phyloP scores from a whole-genome alignment of 2,329 filamentous ascomycete species.

The Biscogniauxia mediterranea region DNA sequence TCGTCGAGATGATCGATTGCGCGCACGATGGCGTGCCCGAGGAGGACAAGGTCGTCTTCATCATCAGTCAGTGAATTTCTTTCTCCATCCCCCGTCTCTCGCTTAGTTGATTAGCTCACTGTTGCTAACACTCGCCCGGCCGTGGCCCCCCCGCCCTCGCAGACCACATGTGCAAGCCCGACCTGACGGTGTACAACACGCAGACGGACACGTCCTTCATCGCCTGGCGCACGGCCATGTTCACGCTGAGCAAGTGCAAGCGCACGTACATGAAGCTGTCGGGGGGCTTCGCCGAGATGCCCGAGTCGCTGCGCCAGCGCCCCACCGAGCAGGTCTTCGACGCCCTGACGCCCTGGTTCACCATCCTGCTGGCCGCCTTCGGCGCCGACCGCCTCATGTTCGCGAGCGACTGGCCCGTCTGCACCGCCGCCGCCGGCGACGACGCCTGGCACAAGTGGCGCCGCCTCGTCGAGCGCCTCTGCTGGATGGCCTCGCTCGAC shows the following conservation, averaged over 20 bases:
- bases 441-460: slow-evolving; percentile 76
- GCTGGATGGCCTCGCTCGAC: slow-evolving; percentile 60
- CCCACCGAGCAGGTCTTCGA: slow-evolving; percentile 58
- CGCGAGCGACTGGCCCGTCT: slow-evolving; percentile 91
- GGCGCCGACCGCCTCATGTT: slow-evolving; percentile 77
- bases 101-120: too few relatives aligned
- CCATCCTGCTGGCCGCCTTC: slow-evolving; percentile 70
- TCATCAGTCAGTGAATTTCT: slow-evolving; percentile 68
- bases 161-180: slow-evolving; percentile 91
- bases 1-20: slow-evolving; percentile 65
- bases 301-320: slow-evolving; percentile 49
- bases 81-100: neutral
- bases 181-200: slow-evolving; percentile 63
- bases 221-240: slow-evolving; percentile 69
- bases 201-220: slow-evolving; percentile 56
- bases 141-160: too few relatives aligned
- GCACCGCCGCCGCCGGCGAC: slow-evolving; percentile 61
- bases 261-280: slow-evolving; percentile 90
- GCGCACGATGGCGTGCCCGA: slow-evolving; percentile 62
- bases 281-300: slow-evolving; percentile 79
- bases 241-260: slow-evolving; percentile 61
- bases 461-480: slow-evolving; percentile 64
- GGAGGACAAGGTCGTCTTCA: slow-evolving; percentile 60
- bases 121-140: too few relatives aligned
- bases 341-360: slow-evolving; percentile 67